phyloP scores from a whole-genome alignment of 2,329 filamentous ascomycete genomes.

The Cadophora luteo-olivacea region DNA sequence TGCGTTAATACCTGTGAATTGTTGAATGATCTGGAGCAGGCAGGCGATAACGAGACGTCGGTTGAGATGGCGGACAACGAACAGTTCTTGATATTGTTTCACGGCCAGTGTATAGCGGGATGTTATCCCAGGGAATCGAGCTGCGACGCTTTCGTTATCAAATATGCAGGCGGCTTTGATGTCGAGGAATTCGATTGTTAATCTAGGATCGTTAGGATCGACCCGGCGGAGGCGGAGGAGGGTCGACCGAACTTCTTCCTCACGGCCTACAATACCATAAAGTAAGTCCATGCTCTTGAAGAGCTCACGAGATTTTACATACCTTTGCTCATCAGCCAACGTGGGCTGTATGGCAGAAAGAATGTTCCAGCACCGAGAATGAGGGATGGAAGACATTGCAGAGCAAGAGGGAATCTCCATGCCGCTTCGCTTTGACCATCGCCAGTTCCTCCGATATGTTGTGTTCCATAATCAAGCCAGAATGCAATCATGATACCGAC shows the following conservation, averaged over 20 bases:
- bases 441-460: background rate
- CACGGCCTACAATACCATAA: background rate
- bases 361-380: background rate
- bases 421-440: background rate
- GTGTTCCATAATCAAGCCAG: background rate
- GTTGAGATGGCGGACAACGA: background rate
- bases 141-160: background rate
- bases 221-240: background rate
- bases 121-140: background rate
- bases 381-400: background rate
- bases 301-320: background rate
- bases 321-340: background rate
- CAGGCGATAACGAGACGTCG: background rate
- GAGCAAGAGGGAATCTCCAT: background rate
- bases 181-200: background rate
- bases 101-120: background rate
- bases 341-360: background rate
- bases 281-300: background rate
- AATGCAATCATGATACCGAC: background rate
- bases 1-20: background rate
- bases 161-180: background rate
- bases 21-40: background rate
- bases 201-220: background rate
- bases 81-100: background rate
- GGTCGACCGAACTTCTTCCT: background rate